Evolutionary conservation across 169 alveolate genomes (phyloP), one percentile per base, ranked within the genome.

Genomic region (Eimeria zaria): DNA sequence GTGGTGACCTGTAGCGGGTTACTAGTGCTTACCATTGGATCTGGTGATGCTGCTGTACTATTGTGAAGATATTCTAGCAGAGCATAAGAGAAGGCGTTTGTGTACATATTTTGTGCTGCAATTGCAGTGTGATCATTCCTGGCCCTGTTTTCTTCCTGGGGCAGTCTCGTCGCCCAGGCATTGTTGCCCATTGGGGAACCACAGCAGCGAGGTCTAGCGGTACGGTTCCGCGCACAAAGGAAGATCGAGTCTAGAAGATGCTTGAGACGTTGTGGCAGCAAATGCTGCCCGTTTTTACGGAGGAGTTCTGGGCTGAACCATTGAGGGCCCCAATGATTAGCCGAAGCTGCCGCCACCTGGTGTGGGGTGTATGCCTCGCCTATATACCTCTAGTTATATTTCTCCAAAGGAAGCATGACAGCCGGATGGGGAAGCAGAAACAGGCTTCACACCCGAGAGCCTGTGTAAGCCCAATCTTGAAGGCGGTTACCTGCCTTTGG

Each of bases 281-380:
- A 41, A 16, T 87, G 94, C 94, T 87, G 94, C 94, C 94, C 8
- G 33, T 87, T 60, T 87, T 87, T 53, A 87, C 94, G 58, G 94
- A 60, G 83, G 94, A 87, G 62, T 87, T 87, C 20, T 87, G 94
- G 94, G 94, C 94, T 20, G 83, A 87, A 60, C 94, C 94, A n/a
- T 16, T 60, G 51, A 87, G 94, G 64, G 94, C 94, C 81, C 94
- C 94, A 24, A 87, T 87, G 94, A 87, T 87, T 12, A 87, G 94
- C 83, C 60, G 94, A 67, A 64, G 81, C 94, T 87, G 94, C 94
- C 80, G 94, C 46, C 94, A 87, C 64, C 64, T 87, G 22, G 94
- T 87, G 44, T 87, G 94, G 94, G 94, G 94, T 27, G 94, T 87
- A 27, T 87, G 94, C 27, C 83, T 87, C 18, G 83, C 83, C 18